Conservation (phyloP, 2,329 filamentous ascomycete genomes). For the Pseudogymnoascus sp. region DNA sequence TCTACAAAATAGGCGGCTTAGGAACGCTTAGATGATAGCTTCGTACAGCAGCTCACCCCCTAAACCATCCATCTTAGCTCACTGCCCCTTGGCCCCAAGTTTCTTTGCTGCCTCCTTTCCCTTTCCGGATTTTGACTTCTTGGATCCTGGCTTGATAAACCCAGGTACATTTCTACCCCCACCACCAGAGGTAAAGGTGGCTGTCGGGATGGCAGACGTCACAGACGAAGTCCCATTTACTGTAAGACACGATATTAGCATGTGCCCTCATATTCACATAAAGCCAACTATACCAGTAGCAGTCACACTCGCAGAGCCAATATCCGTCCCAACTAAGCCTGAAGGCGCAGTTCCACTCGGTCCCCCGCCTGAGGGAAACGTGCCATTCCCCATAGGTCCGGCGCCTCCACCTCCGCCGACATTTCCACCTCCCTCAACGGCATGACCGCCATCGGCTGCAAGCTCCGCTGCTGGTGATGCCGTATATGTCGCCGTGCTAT, state of each 20-base stretch:
- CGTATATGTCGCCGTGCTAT: slow-evolving; percentile 23
- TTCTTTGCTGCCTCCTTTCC: neutral
- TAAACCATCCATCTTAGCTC: neutral
- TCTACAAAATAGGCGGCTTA: neutral
- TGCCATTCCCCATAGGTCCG: neutral
- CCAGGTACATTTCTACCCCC: neutral
- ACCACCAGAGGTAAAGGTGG: neutral
- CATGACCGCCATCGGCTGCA: neutral
- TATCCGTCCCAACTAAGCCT: neutral
- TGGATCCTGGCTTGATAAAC: neutral
- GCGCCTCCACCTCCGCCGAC: neutral
- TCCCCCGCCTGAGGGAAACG: neutral
- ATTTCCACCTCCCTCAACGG: neutral
- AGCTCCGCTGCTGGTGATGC: neutral
- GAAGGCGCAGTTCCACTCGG: neutral
- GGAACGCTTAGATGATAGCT: neutral
- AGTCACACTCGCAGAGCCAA: neutral
- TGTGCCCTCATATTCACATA: neutral
- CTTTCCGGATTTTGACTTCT: neutral
- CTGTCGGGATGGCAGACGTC: neutral
- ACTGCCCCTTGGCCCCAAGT: neutral
- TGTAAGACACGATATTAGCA: neutral
- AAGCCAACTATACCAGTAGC: neutral
- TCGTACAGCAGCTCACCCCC: neutral
- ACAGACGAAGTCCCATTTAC: neutral